A percentile compares a stretch with the other conserved stretches of the same genome.
Conservation (phyloP, 1,284 basidiomycete genomes). For the Phylloboletellus chloephorus region DNA sequence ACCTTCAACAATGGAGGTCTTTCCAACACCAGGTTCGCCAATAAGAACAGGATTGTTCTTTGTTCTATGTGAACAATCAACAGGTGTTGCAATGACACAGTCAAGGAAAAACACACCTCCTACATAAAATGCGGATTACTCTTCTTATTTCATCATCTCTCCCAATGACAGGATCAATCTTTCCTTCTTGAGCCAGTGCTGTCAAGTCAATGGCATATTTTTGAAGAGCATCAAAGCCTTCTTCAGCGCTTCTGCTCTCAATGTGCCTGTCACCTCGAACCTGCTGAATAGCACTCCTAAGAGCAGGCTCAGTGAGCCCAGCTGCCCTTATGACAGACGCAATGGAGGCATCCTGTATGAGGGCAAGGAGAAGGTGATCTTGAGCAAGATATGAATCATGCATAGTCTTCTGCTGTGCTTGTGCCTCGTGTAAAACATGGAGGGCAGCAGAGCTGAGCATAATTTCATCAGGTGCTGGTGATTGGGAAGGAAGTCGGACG, state of each 20-base stretch:
- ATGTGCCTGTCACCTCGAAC: conserved; percentile 77
- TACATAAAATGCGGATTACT: conserved; percentile 69
- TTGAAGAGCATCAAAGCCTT: conserved; percentile 81
- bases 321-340: conserved; percentile 68
- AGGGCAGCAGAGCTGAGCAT: conserved; percentile 56
- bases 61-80: conserved; percentile 46
- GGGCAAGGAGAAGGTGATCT: conserved; percentile 73
- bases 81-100: neutral
- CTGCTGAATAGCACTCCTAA: conserved; percentile 80
- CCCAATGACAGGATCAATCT: conserved; percentile 91
- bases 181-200: conserved; percentile 81
- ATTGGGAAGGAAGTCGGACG: conserved; percentile 77
- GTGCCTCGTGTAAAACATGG: conserved; percentile 77
- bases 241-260: conserved; percentile 77
- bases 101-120: conserved; percentile 43
- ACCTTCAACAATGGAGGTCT: conserved; percentile 92
- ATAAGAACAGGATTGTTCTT: conserved; percentile 93
- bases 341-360: conserved; percentile 65
- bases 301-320: conserved; percentile 62
- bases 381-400: conserved; percentile 93
- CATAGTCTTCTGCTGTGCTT: conserved; percentile 79
- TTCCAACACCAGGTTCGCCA: conserved; percentile 91
- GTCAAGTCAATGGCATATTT: conserved; percentile 87
- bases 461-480: conserved; percentile 79
- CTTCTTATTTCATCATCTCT: conserved; percentile 81